Base-by-base conservation (phyloP, 768 basidiomycete genomes). In the Mycena chlorophos region DNA sequence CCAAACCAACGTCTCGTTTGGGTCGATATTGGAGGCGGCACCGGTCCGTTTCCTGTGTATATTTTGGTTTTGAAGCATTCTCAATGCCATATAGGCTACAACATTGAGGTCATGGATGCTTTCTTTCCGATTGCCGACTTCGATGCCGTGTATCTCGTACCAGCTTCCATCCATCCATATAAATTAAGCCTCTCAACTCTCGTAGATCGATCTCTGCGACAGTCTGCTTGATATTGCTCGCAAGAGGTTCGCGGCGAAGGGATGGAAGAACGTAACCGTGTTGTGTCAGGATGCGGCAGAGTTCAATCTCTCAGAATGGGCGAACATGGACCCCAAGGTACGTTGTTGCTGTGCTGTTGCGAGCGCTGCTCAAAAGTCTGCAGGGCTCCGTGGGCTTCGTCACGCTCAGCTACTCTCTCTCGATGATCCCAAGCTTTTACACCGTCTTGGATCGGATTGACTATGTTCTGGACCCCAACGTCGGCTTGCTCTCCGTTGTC, bases 21-120 rank as follows among this genome's bases (percentile, higher is more conserved):
- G 89, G 77, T 91, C 17, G 89, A 91, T 65, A 83, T 91, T 53
- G 87, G 88, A 16, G 89, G 88, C 28, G 89, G 88, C 25, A 89
- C 88, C 13, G 82, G 81, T 78, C 39, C 50, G 65, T 40, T 51
- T 45, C 0, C 49, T 43, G n/a, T 5, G 45, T 23, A 45, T 50
- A 2, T 29, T 34, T 17, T 22, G 8, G 30, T 27, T 29, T 51
- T 4, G 38, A 22, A 22, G 40, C 29, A 86, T 34, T 38, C 17
- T 23, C 30, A 2, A 2, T 8, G 20, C 10, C n/a, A n/a, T 22
- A 25, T 51, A 73, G 83, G 84, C 5, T 83, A 83, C 73, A 88
- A 87, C 65, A 81, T 88, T 63, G 87, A 88, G 68, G 74, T 80
- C 54, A 87, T 87, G 86, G 76, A 84, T 67, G 76, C 75, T 57